Conservation (phyloP, 352 stramenopile species). For the Plasmopara muralis region DNA sequence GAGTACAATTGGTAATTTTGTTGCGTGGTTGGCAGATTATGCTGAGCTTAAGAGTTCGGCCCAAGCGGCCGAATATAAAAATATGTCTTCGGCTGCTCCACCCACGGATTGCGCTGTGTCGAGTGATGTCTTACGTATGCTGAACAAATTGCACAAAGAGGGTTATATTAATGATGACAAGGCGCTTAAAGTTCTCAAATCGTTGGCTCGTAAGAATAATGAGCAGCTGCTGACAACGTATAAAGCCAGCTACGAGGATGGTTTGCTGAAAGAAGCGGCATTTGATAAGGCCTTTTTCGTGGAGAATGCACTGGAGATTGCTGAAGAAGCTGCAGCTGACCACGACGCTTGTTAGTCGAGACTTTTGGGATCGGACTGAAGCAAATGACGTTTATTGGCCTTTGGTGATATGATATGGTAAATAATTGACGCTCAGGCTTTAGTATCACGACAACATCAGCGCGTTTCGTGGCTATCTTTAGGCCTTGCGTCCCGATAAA, state of each 20-base stretch:
- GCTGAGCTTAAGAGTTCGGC: conserved; percentile 19
- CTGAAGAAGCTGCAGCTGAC: conserved; percentile 42
- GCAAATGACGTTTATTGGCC: background rate
- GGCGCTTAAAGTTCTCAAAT: conserved; percentile 75
- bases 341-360: background rate
- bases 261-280: conserved; percentile 35
- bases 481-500: conserved; percentile 34
- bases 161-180: conserved; percentile 59
- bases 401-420: background rate
- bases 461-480: conserved; percentile 20
- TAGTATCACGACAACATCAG: conserved; percentile 12
- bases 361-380: background rate
- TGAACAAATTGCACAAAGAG: conserved; percentile 80
- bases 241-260: conserved; percentile 65
- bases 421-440: background rate
- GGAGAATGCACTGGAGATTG: conserved; percentile 74
- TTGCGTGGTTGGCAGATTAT: conserved; percentile 21
- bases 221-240: conserved; percentile 70
- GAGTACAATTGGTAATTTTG: background rate
- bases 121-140: conserved; percentile 62
- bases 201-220: conserved; percentile 78
- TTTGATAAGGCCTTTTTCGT: conserved; percentile 84
- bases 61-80: conserved; percentile 15
- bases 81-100: conserved; percentile 3
- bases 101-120: conserved; percentile 34